A percentile compares a stretch with the other conserved stretches of the same genome.
Evolutionary conservation across 148 eudicot species (phyloP).

Genomic region (Vaccinium macrocarpon): DNA sequence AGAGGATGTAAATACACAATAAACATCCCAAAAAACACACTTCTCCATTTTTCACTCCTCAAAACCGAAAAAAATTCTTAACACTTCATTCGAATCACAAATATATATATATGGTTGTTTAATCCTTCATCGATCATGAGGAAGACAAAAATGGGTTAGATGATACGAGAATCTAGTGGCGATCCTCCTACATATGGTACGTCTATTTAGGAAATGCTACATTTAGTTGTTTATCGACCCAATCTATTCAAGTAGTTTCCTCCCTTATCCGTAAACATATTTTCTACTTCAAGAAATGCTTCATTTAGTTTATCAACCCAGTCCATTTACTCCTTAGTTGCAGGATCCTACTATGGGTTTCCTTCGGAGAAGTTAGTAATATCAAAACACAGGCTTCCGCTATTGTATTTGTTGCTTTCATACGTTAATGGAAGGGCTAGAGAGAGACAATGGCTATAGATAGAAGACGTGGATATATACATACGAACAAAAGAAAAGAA

Average conservation of each 20-base stretch:
- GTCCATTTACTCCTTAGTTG: background rate
- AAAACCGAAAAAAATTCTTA: too few species aligned
- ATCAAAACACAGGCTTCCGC: background rate
- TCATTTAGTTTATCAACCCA: background rate
- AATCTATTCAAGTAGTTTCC: background rate
- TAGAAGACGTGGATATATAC: background rate
- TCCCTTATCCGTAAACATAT: background rate
- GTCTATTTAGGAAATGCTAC: too few species aligned
- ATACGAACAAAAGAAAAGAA: background rate
- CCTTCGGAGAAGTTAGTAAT: background rate
- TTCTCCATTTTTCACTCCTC: too few species aligned
- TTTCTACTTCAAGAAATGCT: background rate
- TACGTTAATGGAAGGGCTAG: background rate
- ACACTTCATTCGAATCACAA: too few species aligned
- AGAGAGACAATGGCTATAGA: background rate
- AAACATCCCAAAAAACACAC: too few species aligned
- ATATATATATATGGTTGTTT: too few species aligned
- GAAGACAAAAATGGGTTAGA: too few species aligned
- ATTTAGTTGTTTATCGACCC: too few species aligned
- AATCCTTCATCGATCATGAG: too few species aligned
- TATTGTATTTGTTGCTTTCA: conserved; percentile 5
- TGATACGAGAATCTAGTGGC: too few species aligned
- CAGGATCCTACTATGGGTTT: background rate
- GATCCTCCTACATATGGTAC: too few species aligned
- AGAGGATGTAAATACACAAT: too few species aligned